phyloP scores from a whole-genome alignment of 805 yeast genomes.

The Pichia deserticola region DNA sequence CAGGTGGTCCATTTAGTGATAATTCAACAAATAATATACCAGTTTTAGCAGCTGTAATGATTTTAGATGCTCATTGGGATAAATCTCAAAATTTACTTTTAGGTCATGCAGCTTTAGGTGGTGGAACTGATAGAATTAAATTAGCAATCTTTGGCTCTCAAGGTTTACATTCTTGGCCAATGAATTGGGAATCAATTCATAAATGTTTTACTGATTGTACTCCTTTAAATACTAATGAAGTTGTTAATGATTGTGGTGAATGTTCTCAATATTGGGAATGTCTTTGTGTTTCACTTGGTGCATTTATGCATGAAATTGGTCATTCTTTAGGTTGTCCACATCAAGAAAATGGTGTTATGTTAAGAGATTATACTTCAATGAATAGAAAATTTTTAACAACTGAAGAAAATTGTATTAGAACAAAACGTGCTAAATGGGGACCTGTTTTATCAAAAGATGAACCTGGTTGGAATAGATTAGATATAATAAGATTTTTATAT shows the following conservation, averaged over 20 bases:
- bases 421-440: conserved; percentile 39
- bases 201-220: conserved; percentile 71
- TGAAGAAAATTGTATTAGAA: conserved; percentile 52
- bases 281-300: conserved; percentile 78
- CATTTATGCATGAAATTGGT: conserved; percentile 93
- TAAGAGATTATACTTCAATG: conserved; percentile 74
- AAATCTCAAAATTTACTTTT: conserved; percentile 45
- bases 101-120: conserved; percentile 94
- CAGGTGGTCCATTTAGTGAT: conserved; percentile 47
- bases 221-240: conserved; percentile 50
- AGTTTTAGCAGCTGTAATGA: conserved; percentile 77
- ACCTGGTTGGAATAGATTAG: conserved; percentile 85
- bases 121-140: conserved; percentile 62
- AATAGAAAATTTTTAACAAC: conserved; percentile 75
- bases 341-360: conserved; percentile 84
- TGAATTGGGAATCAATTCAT: conserved; percentile 61
- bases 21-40: conserved; percentile 33
- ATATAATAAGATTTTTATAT: conserved; percentile 64
- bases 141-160: conserved; percentile 94
- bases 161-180: conserved; percentile 89
- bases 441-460: conserved; percentile 53
- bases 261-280: conserved; percentile 91
- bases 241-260: conserved; percentile 85
- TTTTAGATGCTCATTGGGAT: conserved; percentile 84
- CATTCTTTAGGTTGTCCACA: conserved; percentile 90